Percentiles rank a stretch among this genome's conserved stretches.
Conservation (phyloP, 192 early-diverging fungal species). For the Rhizophagus prolifer region DNA sequence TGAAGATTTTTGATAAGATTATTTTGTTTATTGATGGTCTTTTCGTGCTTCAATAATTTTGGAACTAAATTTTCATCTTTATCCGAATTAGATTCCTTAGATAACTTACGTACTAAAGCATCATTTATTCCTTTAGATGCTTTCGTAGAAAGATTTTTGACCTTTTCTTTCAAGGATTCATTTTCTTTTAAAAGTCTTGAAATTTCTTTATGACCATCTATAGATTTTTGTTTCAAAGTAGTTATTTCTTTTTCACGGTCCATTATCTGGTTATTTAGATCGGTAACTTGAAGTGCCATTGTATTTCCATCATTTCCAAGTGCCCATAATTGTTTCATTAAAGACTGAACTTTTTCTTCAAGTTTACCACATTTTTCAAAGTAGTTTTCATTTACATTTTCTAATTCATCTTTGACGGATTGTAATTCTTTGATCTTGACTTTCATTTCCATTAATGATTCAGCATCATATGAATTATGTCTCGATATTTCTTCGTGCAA, state of each 20-base stretch:
- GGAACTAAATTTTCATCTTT: not conserved
- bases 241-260: not conserved
- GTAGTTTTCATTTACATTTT: not conserved
- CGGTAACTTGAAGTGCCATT: not conserved
- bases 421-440: constrained; percentile 8
- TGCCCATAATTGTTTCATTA: constrained; percentile 2
- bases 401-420: constrained; percentile 12
- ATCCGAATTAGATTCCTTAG: not conserved
- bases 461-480: not conserved
- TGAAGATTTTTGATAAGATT: constrained; percentile 16
- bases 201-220: not conserved
- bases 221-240: constrained; percentile 3
- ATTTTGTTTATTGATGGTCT: constrained; percentile 7
- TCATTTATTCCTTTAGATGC: not conserved
- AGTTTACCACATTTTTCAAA: constrained; percentile 4
- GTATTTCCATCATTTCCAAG: not conserved
- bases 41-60: constrained; percentile 10
- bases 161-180: not conserved
- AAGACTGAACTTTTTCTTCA: constrained; percentile 13
- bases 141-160: not conserved
- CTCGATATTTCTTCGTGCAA: not conserved
- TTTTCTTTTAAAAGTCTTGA: not conserved
- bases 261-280: constrained; percentile 3
- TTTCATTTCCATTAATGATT: constrained; percentile 3
- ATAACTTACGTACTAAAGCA: not conserved